Evolutionary conservation across 2,329 filamentous ascomycete genomes (phyloP).

Genomic region (Phialophora chinensis): DNA sequence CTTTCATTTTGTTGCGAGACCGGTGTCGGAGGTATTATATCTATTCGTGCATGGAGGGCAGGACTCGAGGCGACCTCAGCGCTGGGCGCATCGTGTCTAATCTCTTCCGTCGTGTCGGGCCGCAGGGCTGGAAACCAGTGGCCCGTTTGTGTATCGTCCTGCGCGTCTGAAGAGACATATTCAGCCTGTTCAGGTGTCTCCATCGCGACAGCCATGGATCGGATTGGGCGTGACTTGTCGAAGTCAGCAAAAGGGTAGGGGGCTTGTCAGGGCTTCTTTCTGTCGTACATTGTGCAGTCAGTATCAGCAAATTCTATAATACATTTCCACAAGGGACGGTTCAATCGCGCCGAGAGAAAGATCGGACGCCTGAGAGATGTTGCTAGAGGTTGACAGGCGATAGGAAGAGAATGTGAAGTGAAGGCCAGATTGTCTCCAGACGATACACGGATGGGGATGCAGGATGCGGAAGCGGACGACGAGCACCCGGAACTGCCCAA

Average conservation of each 20-base stretch:
- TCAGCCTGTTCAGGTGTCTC: constrained; percentile 14
- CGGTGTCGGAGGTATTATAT: constrained; percentile 24
- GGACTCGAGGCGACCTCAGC: constrained; percentile 11
- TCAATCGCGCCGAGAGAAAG: background rate
- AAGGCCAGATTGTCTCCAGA: constrained; percentile 18
- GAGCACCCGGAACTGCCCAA: background rate
- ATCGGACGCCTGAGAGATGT: constrained; percentile 4
- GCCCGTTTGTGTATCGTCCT: constrained; percentile 37
- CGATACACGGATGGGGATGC: constrained; percentile 13
- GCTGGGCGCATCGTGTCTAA: background rate
- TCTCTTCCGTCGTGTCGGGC: constrained; percentile 46
- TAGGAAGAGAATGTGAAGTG: constrained; percentile 4
- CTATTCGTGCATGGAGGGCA: constrained; percentile 6
- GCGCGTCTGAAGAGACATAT: constrained; percentile 15
- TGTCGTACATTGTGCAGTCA: constrained; percentile 28
- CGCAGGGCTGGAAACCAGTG: constrained; percentile 64
- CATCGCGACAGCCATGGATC: constrained; percentile 19
- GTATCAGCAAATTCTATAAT: constrained; percentile 26
- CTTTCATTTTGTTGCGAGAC: constrained; percentile 2
- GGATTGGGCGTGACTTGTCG: constrained; percentile 22
- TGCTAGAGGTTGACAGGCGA: background rate
- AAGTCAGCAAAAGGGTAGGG: constrained; percentile 25
- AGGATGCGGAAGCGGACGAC: constrained; percentile 11
- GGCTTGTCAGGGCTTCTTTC: background rate
- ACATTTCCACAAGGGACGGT: constrained; percentile 24